phyloP scores from a whole-genome alignment of 2,329 filamentous ascomycete species.

The Colletotrichum destructivum region DNA sequence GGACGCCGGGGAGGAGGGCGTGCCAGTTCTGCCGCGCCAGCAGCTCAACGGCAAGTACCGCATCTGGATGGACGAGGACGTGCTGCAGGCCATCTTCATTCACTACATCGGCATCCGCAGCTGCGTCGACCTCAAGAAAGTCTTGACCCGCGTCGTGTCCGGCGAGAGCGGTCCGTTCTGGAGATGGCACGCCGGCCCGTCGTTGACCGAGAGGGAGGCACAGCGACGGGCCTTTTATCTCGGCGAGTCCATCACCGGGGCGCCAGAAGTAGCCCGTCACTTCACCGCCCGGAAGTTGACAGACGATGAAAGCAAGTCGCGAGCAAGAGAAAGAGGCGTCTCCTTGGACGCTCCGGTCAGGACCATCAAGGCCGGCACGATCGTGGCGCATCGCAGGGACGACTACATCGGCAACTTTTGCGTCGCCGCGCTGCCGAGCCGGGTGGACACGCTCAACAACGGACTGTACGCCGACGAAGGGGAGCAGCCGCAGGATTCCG shows the following conservation, averaged over 20 bases:
- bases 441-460: background rate
- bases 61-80: slow-evolving; percentile 67
- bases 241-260: slow-evolving; percentile 37
- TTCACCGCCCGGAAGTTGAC: no score
- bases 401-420: slow-evolving; percentile 7
- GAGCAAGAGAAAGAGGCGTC: background rate
- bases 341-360: background rate
- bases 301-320: background rate
- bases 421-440: slow-evolving; percentile 1
- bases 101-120: slow-evolving; percentile 65
- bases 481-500: slow-evolving; percentile 20
- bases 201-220: slow-evolving; percentile 25
- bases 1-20: slow-evolving; percentile 52
- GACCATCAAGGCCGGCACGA: background rate
- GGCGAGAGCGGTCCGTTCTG: slow-evolving; percentile 50
- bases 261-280: background rate
- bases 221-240: slow-evolving; percentile 55
- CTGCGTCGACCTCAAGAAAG: slow-evolving; percentile 60
- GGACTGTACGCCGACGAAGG: slow-evolving; percentile 14
- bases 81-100: slow-evolving; percentile 66
- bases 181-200: slow-evolving; percentile 18
- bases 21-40: slow-evolving; percentile 60
- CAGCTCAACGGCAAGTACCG: slow-evolving; percentile 65
- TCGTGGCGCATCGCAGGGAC: background rate
- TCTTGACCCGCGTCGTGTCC: slow-evolving; percentile 51